Conservation (phyloP, 73 alveolate species). For the Blepharisma stoltei region DNA sequence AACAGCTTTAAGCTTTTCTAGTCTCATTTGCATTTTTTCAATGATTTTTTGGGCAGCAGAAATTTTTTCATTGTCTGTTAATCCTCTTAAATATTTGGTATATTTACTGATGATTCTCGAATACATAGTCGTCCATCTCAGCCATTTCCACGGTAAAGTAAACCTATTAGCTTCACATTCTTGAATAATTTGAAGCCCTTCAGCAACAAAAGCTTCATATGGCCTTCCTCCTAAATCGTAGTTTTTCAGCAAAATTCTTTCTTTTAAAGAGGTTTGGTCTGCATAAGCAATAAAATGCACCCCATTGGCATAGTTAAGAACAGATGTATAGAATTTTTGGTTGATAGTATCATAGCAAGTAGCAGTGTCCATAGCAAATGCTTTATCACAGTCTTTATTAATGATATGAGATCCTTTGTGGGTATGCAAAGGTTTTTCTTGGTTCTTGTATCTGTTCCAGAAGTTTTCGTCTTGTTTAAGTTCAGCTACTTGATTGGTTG, state of each 20-base stretch:
- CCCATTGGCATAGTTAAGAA: background rate
- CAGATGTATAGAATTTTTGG: background rate
- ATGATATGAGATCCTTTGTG: constrained; percentile 25
- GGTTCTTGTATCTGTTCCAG: background rate
- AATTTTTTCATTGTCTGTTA: background rate
- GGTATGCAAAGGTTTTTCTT: background rate
- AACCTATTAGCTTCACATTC: constrained; percentile 35
- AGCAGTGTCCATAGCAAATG: constrained; percentile 10
- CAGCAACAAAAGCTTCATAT: constrained; percentile 29
- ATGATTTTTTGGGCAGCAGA: constrained; percentile 18
- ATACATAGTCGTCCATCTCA: constrained; percentile 35
- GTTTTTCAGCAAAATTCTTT: background rate
- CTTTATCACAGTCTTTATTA: constrained; percentile 29
- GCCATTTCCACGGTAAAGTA: constrained; percentile 73
- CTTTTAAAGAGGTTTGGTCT: background rate
- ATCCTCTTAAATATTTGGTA: constrained; percentile 12
- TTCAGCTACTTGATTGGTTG: constrained; percentile 16
- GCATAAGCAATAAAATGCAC: constrained; percentile 1
- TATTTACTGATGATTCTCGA: constrained; percentile 21
- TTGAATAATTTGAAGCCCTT: constrained; percentile 25
- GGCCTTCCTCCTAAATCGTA: background rate
- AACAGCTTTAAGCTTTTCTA: constrained; percentile 31
- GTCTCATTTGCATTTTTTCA: constrained; percentile 39
- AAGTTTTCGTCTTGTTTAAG: constrained; percentile 3
- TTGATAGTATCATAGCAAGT: constrained; percentile 3